Evolutionary conservation across 2,329 filamentous ascomycete genomes (phyloP), one percentile per base, ranked within the genome.

Genomic region (Xylariaceae sp.): DNA sequence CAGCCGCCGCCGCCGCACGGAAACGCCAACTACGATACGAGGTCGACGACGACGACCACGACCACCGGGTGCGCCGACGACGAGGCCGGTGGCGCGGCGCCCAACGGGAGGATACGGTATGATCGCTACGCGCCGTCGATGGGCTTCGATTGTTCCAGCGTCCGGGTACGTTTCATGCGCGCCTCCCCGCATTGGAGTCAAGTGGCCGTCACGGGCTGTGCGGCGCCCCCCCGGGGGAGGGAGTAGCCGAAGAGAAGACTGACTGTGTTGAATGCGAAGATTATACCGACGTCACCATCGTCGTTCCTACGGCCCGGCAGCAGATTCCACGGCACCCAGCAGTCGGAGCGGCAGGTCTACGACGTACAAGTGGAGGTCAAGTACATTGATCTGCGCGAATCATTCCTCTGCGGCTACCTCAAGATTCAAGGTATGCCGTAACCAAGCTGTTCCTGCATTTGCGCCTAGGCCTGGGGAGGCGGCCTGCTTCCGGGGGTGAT

Each of bases 351-450:
- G 39, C 88, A 94, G 56, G 76, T 85, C 8, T 98, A 98, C 57
- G 87, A 94, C 42, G 92, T 98, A 1, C 84, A 95, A 52, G 92
- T 98, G 2, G 89, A 95, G 55, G 87, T 98, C 47, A 94, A 96
- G 61, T 83, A 95, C 61, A 88, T 96, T 28, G 88, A 96, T 56
- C 82, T 96, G 72, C 75, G 80, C 35, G 87, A 96, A 57, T 95
- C 89, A 5, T 95, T 90, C 51, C 70, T 98, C 5, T 96, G 90
- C 55, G 92, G 92, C 31, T 96, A 95, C 59, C 68, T 98, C 44
- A 83, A 85, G 47, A 98, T 98, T 46, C 85, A 95, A 80, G 90
- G 90, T 89, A 52, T 38, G 65, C 45, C 33, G 38, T 39, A 10
- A 25, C 35, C 35, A n/a, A n/a, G n/a, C n/a, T n/a, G n/a, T n/a